Base-by-base conservation (phyloP, 192 early-diverging fungal species). In the Gaertneriomyces sp. region DNA sequence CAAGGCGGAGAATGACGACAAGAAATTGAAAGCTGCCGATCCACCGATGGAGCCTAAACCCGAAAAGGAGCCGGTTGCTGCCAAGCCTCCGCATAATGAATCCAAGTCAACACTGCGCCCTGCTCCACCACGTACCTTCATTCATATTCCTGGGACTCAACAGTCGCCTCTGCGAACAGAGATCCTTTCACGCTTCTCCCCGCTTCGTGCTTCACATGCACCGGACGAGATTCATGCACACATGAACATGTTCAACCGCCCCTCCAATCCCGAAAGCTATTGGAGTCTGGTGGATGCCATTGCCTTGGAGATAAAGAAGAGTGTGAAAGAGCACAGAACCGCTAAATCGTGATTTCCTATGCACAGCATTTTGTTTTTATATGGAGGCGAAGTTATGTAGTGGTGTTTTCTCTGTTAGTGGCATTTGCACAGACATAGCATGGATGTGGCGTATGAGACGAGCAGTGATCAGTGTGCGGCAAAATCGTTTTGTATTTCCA, bases 171-270 rank as follows among this genome's bases (percentile, higher is more conserved):
- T 58, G 0, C 76, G 72, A 6, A 71, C 76, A 40, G 45, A 45
- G 20, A 5, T 8, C 4, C 45, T 25, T 46, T 38, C 60, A 5
- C 65, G 67, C 61, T n/a, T 77, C 39, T 77, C 74, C 56, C 53
- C 45, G 10, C 40, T 60, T 7, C 51, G 74, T 11, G 50, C 46
- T 4, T 50, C 14, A 9, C 72, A 77, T 53, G 53, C 16, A 14
- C 19, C 46, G 17, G 69, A 77, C 46, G 76, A 77, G 54, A 77
- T 77, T 16, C 43, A 19, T 6, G 76, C 64, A 11, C 76, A 77
- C 50, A 77, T 77, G 71, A 46, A 60, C 46, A 74, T 77, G 76
- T 77, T 77, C 63, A 40, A 25, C 12, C 39, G 72, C 38, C 51
- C 49, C 11, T 20, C 43, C 7, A 77, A 77, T 44, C 56, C 68